Percentiles rank a stretch among this genome's conserved stretches.
These are phyloP conservation scores for Gastrolobium villosum DNA, from an alignment of 306 rosid genomes.

Conservation along the genomic window DNA sequence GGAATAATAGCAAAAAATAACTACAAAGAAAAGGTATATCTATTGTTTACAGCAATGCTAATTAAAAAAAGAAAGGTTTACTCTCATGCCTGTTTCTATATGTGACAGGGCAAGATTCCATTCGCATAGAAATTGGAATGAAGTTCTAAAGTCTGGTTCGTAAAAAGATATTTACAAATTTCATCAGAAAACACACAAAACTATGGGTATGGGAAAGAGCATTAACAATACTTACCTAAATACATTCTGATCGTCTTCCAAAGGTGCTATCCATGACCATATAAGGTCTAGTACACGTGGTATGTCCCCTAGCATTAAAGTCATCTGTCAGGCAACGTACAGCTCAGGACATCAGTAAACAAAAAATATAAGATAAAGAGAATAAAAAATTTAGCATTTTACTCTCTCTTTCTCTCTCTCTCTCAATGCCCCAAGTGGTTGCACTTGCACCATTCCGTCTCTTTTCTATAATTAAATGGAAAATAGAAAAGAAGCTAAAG, in stretches of 20 bases:
- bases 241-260: conserved; percentile 75
- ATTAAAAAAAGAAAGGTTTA: background rate
- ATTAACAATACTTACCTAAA: conserved; percentile 66
- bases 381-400: background rate
- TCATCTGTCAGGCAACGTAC: conserved; percentile 70
- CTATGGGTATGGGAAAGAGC: conserved; percentile 42
- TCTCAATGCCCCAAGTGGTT: background rate
- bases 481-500: conserved; percentile 6
- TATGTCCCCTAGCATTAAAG: conserved; percentile 88
- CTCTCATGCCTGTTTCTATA: conserved; percentile 2
- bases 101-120: conserved; percentile 30
- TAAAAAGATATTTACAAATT: conserved; percentile 20
- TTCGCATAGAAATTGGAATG: conserved; percentile 25
- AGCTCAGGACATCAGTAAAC: conserved; percentile 46
- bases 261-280: conserved; percentile 99
- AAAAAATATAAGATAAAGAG: conserved; percentile 29
- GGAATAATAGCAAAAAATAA: background rate
- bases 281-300: conserved; percentile 87
- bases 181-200: conserved; percentile 14
- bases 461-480: background rate
- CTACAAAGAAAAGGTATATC: background rate
- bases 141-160: conserved; percentile 31
- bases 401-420: background rate
- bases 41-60: background rate
- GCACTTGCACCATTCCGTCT: conserved; percentile 11